These are phyloP conservation scores for Glycine soja DNA, from an alignment of 306 rosid species.

Conservation along the genomic window DNA sequence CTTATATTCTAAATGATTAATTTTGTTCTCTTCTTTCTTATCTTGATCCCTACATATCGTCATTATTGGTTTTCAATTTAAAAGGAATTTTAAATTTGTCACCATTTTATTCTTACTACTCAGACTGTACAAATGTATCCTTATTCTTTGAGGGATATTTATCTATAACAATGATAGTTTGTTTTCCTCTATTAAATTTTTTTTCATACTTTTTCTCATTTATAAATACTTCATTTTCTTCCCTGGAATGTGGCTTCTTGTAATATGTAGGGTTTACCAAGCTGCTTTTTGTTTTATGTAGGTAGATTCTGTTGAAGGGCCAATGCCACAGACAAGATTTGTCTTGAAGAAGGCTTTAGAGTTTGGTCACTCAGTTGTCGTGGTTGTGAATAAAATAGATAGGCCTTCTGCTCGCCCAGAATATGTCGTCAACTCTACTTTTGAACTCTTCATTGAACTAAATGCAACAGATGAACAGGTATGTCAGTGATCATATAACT, in stretches of 20 bases:
- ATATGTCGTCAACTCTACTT: constrained; percentile 89
- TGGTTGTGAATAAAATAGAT: constrained; percentile 96
- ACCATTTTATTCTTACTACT: constrained; percentile 25
- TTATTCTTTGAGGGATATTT: background rate
- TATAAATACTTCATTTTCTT: constrained; percentile 5
- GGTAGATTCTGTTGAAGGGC: constrained; percentile 99
- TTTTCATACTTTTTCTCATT: constrained; percentile 13
- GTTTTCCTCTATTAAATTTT: constrained; percentile 18
- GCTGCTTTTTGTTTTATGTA: constrained; percentile 50
- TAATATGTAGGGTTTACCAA: constrained; percentile 26
- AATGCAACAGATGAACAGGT: constrained; percentile 99
- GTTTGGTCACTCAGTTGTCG: constrained; percentile 97
- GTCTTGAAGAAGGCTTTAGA: constrained; percentile 98
- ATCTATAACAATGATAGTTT: constrained; percentile 13
- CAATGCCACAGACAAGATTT: constrained; percentile 99
- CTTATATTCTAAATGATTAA: constrained; percentile 5
- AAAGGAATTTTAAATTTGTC: background rate
- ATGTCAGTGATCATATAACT: constrained; percentile 37
- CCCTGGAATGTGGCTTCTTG: constrained; percentile 33
- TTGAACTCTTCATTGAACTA: constrained; percentile 94
- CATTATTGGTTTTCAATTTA: constrained; percentile 31
- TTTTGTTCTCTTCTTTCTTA: background rate
- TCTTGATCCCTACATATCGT: constrained; percentile 1
- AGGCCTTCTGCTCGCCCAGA: constrained; percentile 97
- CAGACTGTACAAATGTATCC: constrained; percentile 11